phyloP scores from a whole-genome alignment of 75 land plant species.

The Pseudotsuga menziesii region DNA sequence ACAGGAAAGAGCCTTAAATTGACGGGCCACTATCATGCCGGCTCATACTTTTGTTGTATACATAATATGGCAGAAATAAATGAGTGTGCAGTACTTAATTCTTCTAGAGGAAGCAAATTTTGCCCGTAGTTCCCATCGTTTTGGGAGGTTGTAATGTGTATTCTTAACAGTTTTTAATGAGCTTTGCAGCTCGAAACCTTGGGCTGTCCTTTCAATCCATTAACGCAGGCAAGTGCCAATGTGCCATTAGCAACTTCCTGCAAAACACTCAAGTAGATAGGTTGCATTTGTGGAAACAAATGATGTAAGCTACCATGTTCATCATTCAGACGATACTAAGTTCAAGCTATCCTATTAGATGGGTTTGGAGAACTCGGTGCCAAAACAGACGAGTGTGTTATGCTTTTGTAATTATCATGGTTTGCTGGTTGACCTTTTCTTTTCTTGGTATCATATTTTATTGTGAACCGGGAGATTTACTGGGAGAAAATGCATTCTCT shows the following conservation, averaged over 20 bases:
- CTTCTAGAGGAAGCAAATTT: constrained; percentile 6
- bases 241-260: background rate
- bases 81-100: background rate
- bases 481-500: too few relatives aligned
- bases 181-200: background rate
- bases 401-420: too few relatives aligned
- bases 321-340: background rate
- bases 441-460: too few relatives aligned
- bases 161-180: background rate
- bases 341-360: background rate
- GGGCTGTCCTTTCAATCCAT: background rate
- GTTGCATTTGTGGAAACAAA: background rate
- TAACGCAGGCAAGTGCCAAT: background rate
- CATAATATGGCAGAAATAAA: background rate
- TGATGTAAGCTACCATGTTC: background rate
- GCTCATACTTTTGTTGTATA: background rate
- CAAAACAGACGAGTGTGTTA: too few relatives aligned
- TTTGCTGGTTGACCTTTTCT: too few relatives aligned
- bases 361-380: too few relatives aligned
- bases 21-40: background rate
- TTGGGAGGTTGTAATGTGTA: background rate
- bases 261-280: background rate
- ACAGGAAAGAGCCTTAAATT: background rate
- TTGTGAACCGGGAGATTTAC: too few relatives aligned
- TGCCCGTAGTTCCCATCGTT: background rate